phyloP scores from a whole-genome alignment of 805 yeast genomes.

The Saccharomycopsis sp. region DNA sequence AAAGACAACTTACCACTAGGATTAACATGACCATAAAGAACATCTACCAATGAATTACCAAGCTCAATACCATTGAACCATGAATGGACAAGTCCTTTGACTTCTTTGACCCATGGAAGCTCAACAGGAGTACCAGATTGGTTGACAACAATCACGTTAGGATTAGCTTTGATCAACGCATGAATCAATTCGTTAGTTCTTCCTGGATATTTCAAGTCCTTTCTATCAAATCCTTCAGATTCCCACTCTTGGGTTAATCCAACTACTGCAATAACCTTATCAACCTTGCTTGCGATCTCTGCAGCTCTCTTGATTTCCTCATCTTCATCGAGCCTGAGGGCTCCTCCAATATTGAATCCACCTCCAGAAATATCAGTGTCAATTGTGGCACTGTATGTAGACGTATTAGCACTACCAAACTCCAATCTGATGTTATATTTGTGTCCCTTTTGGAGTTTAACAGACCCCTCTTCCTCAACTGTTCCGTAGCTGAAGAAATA shows the following conservation, averaged over 20 bases:
- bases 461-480: constrained; percentile 38
- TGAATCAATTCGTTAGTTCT: constrained; percentile 38
- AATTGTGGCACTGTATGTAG: constrained; percentile 23
- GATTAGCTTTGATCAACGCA: constrained; percentile 40
- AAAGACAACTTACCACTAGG: constrained; percentile 56
- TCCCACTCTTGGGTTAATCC: constrained; percentile 55
- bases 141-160: constrained; percentile 46
- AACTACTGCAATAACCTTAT: constrained; percentile 44
- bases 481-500: constrained; percentile 52
- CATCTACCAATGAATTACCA: constrained; percentile 56
- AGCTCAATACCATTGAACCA: constrained; percentile 54
- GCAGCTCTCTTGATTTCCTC: constrained; percentile 38
- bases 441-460: constrained; percentile 38
- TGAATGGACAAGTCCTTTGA: constrained; percentile 42
- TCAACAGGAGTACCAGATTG: constrained; percentile 60
- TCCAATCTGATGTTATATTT: constrained; percentile 41
- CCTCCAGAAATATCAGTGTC: constrained; percentile 28
- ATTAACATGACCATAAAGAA: constrained; percentile 50
- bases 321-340: constrained; percentile 27
- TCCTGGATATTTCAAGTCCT: constrained; percentile 45
- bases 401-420: constrained; percentile 46
- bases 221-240: constrained; percentile 53
- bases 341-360: constrained; percentile 31
- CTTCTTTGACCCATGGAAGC: constrained; percentile 44
- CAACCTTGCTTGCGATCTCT: constrained; percentile 42